Evolutionary conservation across 2,329 filamentous ascomycete species (phyloP), one percentile per base, ranked within the genome.

Genomic region (Pestalotiopsis sp.): DNA sequence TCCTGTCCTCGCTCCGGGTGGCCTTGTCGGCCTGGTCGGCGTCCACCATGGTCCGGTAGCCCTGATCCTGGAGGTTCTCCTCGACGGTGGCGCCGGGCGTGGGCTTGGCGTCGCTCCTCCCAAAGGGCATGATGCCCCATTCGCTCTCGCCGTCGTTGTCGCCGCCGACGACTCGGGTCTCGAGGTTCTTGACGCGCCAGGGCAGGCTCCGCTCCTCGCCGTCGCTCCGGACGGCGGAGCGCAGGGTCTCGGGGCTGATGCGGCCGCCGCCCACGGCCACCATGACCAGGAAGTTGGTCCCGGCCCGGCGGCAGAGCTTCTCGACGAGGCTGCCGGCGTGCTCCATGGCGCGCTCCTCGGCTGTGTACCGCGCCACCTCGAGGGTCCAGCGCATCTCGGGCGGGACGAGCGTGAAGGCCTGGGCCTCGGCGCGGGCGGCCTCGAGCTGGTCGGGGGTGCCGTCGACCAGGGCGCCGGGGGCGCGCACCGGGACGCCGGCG

Each of bases 161-260:
- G n/a, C 39, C 38, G 67, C 70, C 30, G 17, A 39, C 26, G 24
- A 35, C 7, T 9, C 30, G 26, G 30, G 58, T n/a, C 66, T 72
- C 70, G 48, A 77, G 70, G 58, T 73, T 74, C 66, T 71, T 69
- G 64, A 78, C 60, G 65, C 73, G 70, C 82, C 82, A 83, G 6
- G 78, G 71, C 65, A 82, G 75, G 65, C 80, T 80, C 64, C 84
- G 80, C 35, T 76, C 75, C 4, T 64, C 64, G n/a, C 81, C 82
- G 73, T 87, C 84, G 11, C 77, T 76, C 4, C 73, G 73, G 62
- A 87, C 78, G 48, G 81, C 78, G 35, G 70, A 71, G 57, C 75
- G 77, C 52, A 87, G 72, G 22, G 73, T 75, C 1, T 72, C 71
- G 0, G 76, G 68, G 0, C 79, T 76, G 17, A 83, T 71, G 38